A percentile compares a stretch with the other conserved stretches of the same genome.
Evolutionary conservation across 768 basidiomycete genomes (phyloP).

Genomic region (Baorangia bicolor): DNA sequence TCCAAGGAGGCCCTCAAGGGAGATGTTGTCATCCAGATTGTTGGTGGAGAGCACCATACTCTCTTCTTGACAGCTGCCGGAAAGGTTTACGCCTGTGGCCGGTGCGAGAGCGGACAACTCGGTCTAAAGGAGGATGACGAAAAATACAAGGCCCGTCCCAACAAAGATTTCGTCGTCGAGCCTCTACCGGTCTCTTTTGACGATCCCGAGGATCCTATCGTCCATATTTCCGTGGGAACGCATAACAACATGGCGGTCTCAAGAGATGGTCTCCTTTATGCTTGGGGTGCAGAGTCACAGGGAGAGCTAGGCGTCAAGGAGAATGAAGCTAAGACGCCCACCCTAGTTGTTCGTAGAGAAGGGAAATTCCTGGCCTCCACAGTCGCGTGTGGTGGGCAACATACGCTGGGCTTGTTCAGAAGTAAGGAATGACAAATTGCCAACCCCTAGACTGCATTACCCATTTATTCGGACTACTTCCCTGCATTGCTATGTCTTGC

Average conservation of each 20-base stretch:
- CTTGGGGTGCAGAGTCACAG: constrained; percentile 79
- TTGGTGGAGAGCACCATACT: constrained; percentile 85
- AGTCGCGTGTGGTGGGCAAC: constrained; percentile 77
- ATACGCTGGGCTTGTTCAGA: constrained; percentile 69
- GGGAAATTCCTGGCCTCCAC: constrained; percentile 53
- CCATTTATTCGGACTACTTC: constrained; percentile 19
- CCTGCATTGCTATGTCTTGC: constrained; percentile 14
- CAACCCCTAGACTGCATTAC: constrained; percentile 10
- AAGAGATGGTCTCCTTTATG: constrained; percentile 62
- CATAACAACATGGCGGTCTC: constrained; percentile 76
- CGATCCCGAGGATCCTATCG: constrained; percentile 59
- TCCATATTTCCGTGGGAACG: constrained; percentile 63
- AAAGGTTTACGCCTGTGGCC: constrained; percentile 83
- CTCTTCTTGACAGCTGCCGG: constrained; percentile 85
- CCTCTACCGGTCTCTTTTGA: constrained; percentile 70
- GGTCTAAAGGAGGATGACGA: constrained; percentile 71
- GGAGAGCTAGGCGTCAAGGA: constrained; percentile 70
- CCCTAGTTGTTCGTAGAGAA: constrained; percentile 65
- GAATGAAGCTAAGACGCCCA: constrained; percentile 62
- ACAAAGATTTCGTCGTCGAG: constrained; percentile 59
- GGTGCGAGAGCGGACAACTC: constrained; percentile 80
- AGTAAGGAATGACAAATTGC: constrained; percentile 44
- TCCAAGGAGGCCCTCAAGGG: constrained; percentile 59
- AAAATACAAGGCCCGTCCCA: constrained; percentile 53
- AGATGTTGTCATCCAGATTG: constrained; percentile 68